phyloP scores from a whole-genome alignment of 345 rosid species.

The Ceriops zippeliana region DNA sequence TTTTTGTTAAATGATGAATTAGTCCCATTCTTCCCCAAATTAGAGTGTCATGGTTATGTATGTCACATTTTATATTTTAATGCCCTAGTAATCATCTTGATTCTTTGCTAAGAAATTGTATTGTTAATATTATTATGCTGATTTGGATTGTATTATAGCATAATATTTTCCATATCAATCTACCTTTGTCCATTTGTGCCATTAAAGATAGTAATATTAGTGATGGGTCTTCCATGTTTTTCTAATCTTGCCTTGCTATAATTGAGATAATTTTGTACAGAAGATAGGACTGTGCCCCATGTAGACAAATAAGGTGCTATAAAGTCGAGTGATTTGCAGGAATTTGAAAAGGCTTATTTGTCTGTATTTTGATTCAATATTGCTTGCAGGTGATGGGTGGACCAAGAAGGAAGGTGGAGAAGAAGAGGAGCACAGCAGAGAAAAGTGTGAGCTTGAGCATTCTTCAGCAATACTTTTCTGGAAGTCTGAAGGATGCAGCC shows the following conservation, averaged over 20 bases:
- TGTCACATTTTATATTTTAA: neutral
- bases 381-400: slow-evolving; percentile 38
- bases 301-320: too few species aligned
- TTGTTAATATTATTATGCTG: too few species aligned
- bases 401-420: slow-evolving; percentile 47
- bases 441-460: slow-evolving; percentile 81
- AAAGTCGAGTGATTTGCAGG: too few species aligned
- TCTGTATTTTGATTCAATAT: neutral
- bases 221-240: too few species aligned
- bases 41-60: neutral
- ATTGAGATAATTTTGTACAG: too few species aligned
- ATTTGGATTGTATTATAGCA: too few species aligned
- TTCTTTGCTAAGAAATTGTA: neutral
- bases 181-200: too few species aligned
- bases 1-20: slow-evolving; percentile 13
- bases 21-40: neutral
- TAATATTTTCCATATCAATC: too few species aligned
- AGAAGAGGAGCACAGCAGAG: slow-evolving; percentile 71
- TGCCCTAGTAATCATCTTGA: neutral
- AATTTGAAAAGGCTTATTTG: neutral
- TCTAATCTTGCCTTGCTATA: too few species aligned
- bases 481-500: slow-evolving; percentile 94
- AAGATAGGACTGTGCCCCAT: too few species aligned
- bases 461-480: slow-evolving; percentile 85
- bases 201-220: too few species aligned